Percentiles rank a stretch among this genome's conserved stretches.
Evolutionary conservation across 176 grass and related monocot species (phyloP).

Genomic region (Leersia perrieri): DNA sequence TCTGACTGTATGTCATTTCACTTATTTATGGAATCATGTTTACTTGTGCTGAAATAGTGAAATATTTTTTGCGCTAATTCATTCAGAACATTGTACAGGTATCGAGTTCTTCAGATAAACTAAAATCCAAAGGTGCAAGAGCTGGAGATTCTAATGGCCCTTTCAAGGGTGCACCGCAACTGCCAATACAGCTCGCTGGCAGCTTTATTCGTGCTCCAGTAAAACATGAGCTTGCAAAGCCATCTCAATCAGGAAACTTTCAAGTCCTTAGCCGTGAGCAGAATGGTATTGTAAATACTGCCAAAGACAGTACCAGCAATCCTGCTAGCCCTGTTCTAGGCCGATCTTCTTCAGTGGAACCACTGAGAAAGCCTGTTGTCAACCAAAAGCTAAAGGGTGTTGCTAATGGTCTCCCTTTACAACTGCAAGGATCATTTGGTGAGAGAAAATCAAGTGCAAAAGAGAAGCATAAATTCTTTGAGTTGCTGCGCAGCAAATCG

Average conservation of each 20-base stretch:
- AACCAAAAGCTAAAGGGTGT: conserved; percentile 45
- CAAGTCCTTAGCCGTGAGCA: conserved; percentile 69
- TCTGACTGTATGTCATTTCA: conserved; percentile 12
- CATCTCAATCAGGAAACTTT: conserved; percentile 55
- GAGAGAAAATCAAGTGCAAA: conserved; percentile 67
- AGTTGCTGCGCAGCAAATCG: conserved; percentile 57
- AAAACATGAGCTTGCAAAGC: conserved; percentile 55
- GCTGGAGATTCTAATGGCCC: conserved; percentile 46
- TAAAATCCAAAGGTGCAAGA: conserved; percentile 58
- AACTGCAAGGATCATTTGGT: conserved; percentile 42
- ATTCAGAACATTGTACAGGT: conserved; percentile 22
- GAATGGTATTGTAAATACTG: conserved; percentile 49
- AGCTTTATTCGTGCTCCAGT: conserved; percentile 38
- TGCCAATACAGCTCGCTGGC: conserved; percentile 39
- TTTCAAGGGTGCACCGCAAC: conserved; percentile 44
- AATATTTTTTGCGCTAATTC: conserved; percentile 33
- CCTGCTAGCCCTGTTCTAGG: conserved; percentile 43
- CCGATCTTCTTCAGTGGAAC: conserved; percentile 49
- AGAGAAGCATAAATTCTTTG: conserved; percentile 64
- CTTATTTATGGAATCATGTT: conserved; percentile 25
- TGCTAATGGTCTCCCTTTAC: conserved; percentile 33
- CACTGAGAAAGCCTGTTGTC: conserved; percentile 38
- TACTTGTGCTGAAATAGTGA: not conserved
- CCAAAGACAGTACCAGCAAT: conserved; percentile 46
- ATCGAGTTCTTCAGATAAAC: conserved; percentile 52